phyloP scores from a whole-genome alignment of 1,284 basidiomycete species.

The Pulveroboletus sp. region DNA sequence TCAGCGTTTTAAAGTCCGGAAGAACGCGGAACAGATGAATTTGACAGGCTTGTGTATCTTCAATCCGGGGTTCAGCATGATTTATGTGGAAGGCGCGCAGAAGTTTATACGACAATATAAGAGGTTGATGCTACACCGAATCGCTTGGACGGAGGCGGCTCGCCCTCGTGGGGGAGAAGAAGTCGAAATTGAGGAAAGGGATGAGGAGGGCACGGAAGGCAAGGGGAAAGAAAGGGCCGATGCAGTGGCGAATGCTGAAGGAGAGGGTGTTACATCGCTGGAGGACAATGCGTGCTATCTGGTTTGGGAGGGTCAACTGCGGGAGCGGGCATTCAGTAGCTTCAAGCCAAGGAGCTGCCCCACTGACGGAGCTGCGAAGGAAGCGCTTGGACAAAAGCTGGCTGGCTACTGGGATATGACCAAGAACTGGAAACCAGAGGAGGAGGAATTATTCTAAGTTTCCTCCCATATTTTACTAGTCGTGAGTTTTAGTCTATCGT shows the following conservation, averaged over 20 bases:
- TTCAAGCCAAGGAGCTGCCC: slow-evolving; percentile 87
- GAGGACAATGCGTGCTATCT: slow-evolving; percentile 87
- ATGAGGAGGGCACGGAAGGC: slow-evolving; percentile 43
- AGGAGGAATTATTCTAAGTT: slow-evolving; percentile 65
- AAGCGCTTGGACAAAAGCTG: slow-evolving; percentile 79
- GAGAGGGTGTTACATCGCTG: slow-evolving; percentile 47
- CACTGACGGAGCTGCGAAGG: slow-evolving; percentile 83
- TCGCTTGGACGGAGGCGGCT: slow-evolving; percentile 93
- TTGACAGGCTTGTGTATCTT: slow-evolving; percentile 90
- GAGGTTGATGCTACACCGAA: slow-evolving; percentile 83
- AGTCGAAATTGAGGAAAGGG: slow-evolving; percentile 60
- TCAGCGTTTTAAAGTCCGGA: slow-evolving; percentile 95
- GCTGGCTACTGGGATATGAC: slow-evolving; percentile 94
- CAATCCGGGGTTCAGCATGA: slow-evolving; percentile 84
- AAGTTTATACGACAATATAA: slow-evolving; percentile 90
- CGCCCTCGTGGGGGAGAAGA: slow-evolving; percentile 73
- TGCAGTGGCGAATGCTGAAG: slow-evolving; percentile 18
- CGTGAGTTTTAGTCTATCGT: not conserved
- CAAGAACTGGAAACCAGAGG: slow-evolving; percentile 82
- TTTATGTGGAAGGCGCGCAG: slow-evolving; percentile 90
- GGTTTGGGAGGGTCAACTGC: slow-evolving; percentile 90
- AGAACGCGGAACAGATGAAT: slow-evolving; percentile 91
- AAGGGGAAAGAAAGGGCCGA: slow-evolving; percentile 35
- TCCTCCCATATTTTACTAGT: not conserved
- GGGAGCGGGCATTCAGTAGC: slow-evolving; percentile 78